A percentile compares a stretch with the other conserved stretches of the same genome.
These are phyloP conservation scores for Alloteropsis angusta DNA, from an alignment of 202 grass and related monocot genomes.

Conservation along the genomic window DNA sequence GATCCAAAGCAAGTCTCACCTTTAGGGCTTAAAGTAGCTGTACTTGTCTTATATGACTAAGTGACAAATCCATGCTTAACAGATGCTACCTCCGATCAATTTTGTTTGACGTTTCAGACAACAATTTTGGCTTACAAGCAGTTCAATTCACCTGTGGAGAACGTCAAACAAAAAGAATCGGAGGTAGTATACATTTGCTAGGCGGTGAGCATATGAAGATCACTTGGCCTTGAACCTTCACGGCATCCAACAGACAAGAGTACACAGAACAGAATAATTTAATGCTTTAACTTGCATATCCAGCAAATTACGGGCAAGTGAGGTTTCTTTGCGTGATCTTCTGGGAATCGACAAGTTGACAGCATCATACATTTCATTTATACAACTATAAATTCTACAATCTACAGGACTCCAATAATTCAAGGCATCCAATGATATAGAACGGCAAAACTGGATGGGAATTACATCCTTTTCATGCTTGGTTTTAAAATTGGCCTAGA, in stretches of 20 bases:
- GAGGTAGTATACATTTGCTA: neutral
- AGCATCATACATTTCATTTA: constrained; percentile 20
- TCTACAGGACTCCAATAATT: constrained; percentile 14
- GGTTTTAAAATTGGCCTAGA: constrained; percentile 11
- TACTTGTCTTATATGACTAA: neutral
- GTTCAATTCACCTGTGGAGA: no score
- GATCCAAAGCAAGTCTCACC: neutral
- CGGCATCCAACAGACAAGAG: constrained; percentile 20
- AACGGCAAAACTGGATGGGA: neutral
- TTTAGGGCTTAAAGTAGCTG: neutral
- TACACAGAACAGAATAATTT: constrained; percentile 26
- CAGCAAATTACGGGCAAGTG: constrained; percentile 38
- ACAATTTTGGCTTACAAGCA: no score
- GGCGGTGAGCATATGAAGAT: constrained; percentile 25
- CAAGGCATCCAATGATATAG: neutral
- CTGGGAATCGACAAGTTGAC: constrained; percentile 31
- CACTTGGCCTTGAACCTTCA: constrained; percentile 36
- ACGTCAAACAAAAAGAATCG: no score
- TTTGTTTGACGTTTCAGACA: no score
- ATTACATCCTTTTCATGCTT: neutral
- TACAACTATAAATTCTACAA: neutral
- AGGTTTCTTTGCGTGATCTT: constrained; percentile 38
- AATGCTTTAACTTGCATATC: constrained; percentile 30
- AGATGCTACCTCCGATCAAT: no score
- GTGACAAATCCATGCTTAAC: constrained; percentile 19